Conservation (phyloP, 768 basidiomycete species). For the Cystobasidium onofrii region DNA sequence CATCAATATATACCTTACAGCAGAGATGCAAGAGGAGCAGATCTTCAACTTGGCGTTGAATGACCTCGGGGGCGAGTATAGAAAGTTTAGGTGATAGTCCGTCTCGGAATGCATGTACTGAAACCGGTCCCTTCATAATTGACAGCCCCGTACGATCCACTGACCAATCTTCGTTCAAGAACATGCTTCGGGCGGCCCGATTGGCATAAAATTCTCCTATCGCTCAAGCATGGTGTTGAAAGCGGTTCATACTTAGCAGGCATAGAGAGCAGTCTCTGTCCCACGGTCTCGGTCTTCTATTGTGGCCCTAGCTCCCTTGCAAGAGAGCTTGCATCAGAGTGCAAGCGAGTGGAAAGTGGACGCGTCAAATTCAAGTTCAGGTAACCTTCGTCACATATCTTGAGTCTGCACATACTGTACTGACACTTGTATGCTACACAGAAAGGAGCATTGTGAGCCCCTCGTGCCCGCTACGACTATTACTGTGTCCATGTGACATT, state of each 20-base stretch:
- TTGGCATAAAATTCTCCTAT: slow-evolving; percentile 71
- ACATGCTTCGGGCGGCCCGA: slow-evolving; percentile 85
- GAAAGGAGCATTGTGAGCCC: slow-evolving; percentile 28
- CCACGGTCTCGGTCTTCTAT: slow-evolving; percentile 56
- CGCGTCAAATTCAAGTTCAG: slow-evolving; percentile 66
- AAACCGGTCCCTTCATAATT: neutral
- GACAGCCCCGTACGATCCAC: slow-evolving; percentile 58
- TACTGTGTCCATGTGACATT: too few relatives aligned
- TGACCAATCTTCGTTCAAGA: slow-evolving; percentile 76
- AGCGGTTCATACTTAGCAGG: slow-evolving; percentile 70
- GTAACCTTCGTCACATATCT: neutral
- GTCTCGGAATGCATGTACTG: too few relatives aligned
- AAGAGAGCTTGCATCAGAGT: slow-evolving; percentile 66
- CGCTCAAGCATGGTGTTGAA: slow-evolving; percentile 70
- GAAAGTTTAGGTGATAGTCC: neutral
- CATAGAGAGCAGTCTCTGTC: slow-evolving; percentile 66
- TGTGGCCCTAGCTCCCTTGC: slow-evolving; percentile 58
- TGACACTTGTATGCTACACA: too few relatives aligned
- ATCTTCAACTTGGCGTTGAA: slow-evolving; percentile 64
- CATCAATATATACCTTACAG: slow-evolving; percentile 83
- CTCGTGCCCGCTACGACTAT: neutral
- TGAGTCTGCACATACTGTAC: neutral
- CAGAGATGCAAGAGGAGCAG: slow-evolving; percentile 76
- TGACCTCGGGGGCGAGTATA: slow-evolving; percentile 63
- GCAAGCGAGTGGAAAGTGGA: slow-evolving; percentile 53